Conservation (phyloP, 768 basidiomycete genomes). For the Hortiboletus flavorubellus region DNA sequence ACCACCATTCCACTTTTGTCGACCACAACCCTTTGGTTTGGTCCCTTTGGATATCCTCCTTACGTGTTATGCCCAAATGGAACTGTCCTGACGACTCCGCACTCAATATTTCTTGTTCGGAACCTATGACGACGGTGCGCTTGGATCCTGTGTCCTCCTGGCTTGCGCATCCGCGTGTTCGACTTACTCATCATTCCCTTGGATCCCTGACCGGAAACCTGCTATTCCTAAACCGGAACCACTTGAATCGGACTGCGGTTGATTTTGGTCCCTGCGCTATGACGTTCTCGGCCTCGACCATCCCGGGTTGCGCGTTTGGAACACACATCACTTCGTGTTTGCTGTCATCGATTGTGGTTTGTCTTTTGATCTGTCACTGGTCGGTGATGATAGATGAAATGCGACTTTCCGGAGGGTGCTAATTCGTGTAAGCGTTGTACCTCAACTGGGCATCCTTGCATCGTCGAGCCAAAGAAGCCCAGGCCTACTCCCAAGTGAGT, state of each 20-base stretch:
- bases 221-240: conserved; percentile 12
- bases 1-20: conserved; percentile 6
- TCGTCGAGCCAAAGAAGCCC: conserved; percentile 81
- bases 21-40: not conserved
- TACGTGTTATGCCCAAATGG: not conserved
- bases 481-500: conserved; percentile 81
- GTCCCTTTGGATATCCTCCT: not conserved
- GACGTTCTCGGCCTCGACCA: conserved; percentile 3
- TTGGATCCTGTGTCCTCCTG: conserved; percentile 1
- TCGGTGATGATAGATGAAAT: conserved; percentile 65
- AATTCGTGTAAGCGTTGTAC: conserved; percentile 80
- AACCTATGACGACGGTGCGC: conserved; percentile 7
- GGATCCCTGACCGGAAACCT: conserved; percentile 1
- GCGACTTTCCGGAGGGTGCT: conserved; percentile 69
- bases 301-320: not conserved
- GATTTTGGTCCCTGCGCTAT: conserved; percentile 5
- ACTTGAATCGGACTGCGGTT: conserved; percentile 5
- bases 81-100: not conserved
- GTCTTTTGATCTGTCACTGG: conserved; percentile 10
- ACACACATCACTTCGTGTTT: not conserved
- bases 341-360: conserved; percentile 11
- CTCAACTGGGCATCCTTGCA: conserved; percentile 67
- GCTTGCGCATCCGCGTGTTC: not conserved
- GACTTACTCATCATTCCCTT: conserved; percentile 3
- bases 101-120: conserved; percentile 12